Percentiles rank a stretch among this genome's conserved stretches.
Evolutionary conservation across 148 eudicot genomes (phyloP).

Genomic region (Beta vulgaris): DNA sequence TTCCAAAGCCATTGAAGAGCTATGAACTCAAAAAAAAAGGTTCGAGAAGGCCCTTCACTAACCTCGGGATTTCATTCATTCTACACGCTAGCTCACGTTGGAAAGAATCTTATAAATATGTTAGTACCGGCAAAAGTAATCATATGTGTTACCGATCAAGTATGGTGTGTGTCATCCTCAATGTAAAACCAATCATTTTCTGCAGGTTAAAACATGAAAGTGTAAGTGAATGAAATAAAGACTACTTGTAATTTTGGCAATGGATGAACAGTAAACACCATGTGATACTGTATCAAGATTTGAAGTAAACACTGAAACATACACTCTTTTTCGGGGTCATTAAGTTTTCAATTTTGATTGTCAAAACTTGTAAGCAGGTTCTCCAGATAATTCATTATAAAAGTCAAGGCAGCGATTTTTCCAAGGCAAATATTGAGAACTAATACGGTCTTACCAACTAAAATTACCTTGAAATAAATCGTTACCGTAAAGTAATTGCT

Average conservation of each 20-base stretch:
- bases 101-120: slow-evolving; percentile 8
- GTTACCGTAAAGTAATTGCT: too few relatives aligned
- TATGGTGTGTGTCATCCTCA: slow-evolving; percentile 4
- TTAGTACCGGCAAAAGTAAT: slow-evolving; percentile 8
- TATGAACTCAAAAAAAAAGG: slow-evolving; percentile 1
- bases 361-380: too few relatives aligned
- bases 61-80: not conserved
- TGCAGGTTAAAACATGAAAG: slow-evolving; percentile 8
- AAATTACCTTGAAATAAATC: too few relatives aligned
- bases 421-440: too few relatives aligned
- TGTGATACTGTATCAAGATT: too few relatives aligned
- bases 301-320: too few relatives aligned
- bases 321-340: too few relatives aligned
- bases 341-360: too few relatives aligned
- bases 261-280: too few relatives aligned
- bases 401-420: too few relatives aligned
- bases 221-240: not conserved
- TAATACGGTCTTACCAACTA: too few relatives aligned
- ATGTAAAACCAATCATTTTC: slow-evolving; percentile 20
- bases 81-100: slow-evolving; percentile 5
- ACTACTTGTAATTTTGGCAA: not conserved
- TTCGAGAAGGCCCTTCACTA: slow-evolving; percentile 19
- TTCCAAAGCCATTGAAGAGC: slow-evolving; percentile 4
- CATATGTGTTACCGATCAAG: slow-evolving; percentile 11
- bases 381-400: too few relatives aligned